Evolutionary conservation across 2,329 filamentous ascomycete genomes (phyloP).

Genomic region (Aspergillus felis): DNA sequence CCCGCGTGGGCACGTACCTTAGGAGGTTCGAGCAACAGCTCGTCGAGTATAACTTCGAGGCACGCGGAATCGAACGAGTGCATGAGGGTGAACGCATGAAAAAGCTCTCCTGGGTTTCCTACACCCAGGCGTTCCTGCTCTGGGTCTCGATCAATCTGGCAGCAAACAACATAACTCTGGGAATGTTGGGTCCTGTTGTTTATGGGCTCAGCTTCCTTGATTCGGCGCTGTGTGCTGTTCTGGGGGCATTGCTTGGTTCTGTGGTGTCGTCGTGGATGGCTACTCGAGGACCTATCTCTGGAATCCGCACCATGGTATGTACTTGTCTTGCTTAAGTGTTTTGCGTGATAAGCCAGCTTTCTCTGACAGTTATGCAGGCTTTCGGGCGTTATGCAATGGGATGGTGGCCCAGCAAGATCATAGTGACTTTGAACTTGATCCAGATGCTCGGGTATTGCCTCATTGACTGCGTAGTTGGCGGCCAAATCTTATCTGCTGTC

Average conservation of each 20-base stretch:
- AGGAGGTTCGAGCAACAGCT: constrained; percentile 38
- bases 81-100: constrained; percentile 52
- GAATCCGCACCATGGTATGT: constrained; percentile 57
- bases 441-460: constrained; percentile 60
- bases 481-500: constrained; percentile 65
- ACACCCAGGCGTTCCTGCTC: constrained; percentile 54
- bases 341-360: constrained; percentile 1
- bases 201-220: constrained; percentile 58
- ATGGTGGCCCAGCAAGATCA: constrained; percentile 62
- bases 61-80: constrained; percentile 58
- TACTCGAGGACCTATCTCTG: constrained; percentile 58
- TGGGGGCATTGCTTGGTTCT: constrained; percentile 55
- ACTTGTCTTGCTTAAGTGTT: background rate
- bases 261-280: constrained; percentile 57
- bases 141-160: constrained; percentile 63
- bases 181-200: constrained; percentile 58
- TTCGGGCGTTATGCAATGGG: constrained; percentile 61
- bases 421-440: constrained; percentile 60
- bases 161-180: constrained; percentile 62
- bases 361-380: constrained; percentile 34
- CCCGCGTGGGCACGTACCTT: constrained; percentile 27
- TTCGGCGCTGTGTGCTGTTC: constrained; percentile 53
- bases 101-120: constrained; percentile 48
- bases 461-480: constrained; percentile 63
- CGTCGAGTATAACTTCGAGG: constrained; percentile 49